A percentile compares a stretch with the other conserved stretches of the same genome.
Evolutionary conservation across 2,329 filamentous ascomycete species (phyloP).

Genomic region (Colletotrichum costaricense): DNA sequence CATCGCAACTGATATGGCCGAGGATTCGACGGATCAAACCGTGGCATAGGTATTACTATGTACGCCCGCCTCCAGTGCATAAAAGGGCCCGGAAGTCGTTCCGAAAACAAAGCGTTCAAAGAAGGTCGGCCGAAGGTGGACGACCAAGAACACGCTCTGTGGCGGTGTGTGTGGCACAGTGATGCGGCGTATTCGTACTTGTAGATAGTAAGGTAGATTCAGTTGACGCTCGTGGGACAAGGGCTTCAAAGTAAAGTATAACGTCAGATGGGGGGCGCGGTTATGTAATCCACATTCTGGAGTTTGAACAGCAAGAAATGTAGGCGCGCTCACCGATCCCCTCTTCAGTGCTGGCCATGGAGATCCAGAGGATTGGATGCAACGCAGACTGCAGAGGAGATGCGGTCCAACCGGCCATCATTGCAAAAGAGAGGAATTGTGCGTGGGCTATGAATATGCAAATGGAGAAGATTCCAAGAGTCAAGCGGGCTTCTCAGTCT

Average conservation of each 20-base stretch:
- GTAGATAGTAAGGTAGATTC: no score
- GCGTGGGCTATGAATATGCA: not conserved
- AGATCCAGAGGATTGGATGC: not conserved
- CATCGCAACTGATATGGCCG: not conserved
- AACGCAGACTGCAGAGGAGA: not conserved
- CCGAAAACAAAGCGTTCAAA: not conserved
- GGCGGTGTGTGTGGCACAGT: not conserved
- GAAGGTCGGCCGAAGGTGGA: not conserved
- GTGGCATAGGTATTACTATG: not conserved
- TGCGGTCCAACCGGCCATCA: not conserved
- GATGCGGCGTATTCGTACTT: not conserved
- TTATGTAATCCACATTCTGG: not conserved
- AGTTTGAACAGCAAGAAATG: not conserved
- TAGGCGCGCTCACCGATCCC: not conserved
- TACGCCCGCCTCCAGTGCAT: not conserved
- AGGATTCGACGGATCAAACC: not conserved
- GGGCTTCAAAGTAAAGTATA: not conserved
- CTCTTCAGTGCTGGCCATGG: not conserved
- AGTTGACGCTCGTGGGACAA: not conserved
- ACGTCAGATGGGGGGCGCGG: not conserved
- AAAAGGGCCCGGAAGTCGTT: not conserved
- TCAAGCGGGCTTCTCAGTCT: slow-evolving; percentile 6
- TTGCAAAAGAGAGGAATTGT: slow-evolving; percentile 8
- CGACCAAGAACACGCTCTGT: not conserved
- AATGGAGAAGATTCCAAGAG: not conserved